These are phyloP conservation scores for Colletotrichum scovillei DNA, from an alignment of 2,329 filamentous ascomycete species.

Conservation along the genomic window DNA sequence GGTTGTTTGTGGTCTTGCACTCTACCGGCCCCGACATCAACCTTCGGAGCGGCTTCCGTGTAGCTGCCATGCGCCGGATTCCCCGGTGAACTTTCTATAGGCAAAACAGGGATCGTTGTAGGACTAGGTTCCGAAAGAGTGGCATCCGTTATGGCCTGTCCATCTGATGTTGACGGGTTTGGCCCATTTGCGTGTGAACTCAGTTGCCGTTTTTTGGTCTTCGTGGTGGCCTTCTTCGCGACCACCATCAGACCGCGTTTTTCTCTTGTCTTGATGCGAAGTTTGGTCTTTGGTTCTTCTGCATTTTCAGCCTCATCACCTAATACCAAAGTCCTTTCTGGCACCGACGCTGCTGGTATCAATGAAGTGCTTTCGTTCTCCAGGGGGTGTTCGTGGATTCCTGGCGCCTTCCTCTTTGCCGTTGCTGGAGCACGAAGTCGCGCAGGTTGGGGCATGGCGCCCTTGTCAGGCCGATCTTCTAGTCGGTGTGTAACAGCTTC, in stretches of 20 bases:
- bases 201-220: neutral
- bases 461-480: neutral
- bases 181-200: neutral
- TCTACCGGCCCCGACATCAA: neutral
- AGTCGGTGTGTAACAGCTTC: neutral
- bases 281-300: constrained; percentile 52
- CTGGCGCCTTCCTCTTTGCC: neutral
- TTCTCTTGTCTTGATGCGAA: constrained; percentile 59
- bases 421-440: neutral
- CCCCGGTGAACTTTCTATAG: neutral
- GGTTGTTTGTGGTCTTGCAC: too few species aligned
- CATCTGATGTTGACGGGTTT: neutral
- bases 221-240: constrained; percentile 45
- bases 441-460: neutral
- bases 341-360: neutral
- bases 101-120: neutral
- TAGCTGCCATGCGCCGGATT: neutral
- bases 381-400: neutral
- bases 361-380: neutral
- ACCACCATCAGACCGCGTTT: constrained; percentile 61
- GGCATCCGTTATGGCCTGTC: neutral
- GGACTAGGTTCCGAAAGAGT: neutral
- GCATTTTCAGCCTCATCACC: neutral
- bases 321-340: neutral
- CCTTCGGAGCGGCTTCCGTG: neutral